Base-by-base conservation (phyloP, 2,329 filamentous ascomycete genomes). In the Apiospora malaysiana region DNA sequence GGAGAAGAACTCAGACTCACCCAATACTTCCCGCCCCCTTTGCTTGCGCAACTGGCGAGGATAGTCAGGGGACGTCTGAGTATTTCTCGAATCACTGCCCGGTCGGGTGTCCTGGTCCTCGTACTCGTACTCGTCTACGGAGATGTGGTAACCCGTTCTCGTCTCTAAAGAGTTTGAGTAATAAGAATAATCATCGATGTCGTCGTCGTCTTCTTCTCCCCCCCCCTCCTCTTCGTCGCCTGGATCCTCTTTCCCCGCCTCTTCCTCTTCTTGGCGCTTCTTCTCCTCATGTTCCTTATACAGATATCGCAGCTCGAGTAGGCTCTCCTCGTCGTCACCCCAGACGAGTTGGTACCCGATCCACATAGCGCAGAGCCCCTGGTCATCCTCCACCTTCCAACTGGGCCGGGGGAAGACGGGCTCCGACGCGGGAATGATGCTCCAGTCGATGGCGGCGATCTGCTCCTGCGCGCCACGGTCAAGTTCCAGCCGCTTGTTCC, bases 341-440 rank as follows among this genome's bases (percentile, higher is more conserved):
- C 69, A 68, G 9, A 70, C 45, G 18, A 47, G 45, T 12, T 45
- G 14, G 5, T 65, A 18, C 23, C 37, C 65, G 43, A 59, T 32
- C 69, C 69, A 70, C 47, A 43, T 46, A 21, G 63, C 59, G 37
- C 23, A 37, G 12, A 70, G 69, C 14, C 47, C 40, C 23, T 10
- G 27, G n/a, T 68, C 46, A 9, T 68, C 46, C 7, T 56, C 43
- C 69, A 70, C 59, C 8, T 32, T 56, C 46, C n/a, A 27, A 21
- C 46, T n/a, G 10, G 69, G 46, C 23, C 42, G 42, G 42, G 56
- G 69, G 8, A 27, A 68, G 9, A 27, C 63, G 16, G 47, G 63
- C 4, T 70, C 65, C 40, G 8, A 2, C 6, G 69, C 42, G 1
- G 67, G 45, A 21, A 49, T 25, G 32, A 49, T 21, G 46, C 18